Evolutionary conservation across 2,329 filamentous ascomycete genomes (phyloP), one percentile per base, ranked within the genome.

Genomic region (Teratosphaeriaceae sp.): DNA sequence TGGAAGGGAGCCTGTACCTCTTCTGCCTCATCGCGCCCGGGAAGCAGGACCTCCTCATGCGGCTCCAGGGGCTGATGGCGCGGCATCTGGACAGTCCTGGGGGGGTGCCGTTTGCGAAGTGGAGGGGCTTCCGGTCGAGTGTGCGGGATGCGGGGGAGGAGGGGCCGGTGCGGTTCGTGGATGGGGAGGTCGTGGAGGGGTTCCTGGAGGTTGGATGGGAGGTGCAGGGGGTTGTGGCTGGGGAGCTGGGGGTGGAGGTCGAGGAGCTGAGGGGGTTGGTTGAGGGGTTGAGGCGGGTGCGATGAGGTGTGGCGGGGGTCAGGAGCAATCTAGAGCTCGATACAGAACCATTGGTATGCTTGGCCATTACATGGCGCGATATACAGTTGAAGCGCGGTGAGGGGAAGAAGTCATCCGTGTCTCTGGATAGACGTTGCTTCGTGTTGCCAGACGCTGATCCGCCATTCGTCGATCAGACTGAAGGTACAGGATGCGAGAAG

Each of bases 1-100:
- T 89, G 37, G 90, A 97, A 62, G 92, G 92, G 20, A 84, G 84
- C 0, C 82, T 98, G 38, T 96, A 95, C 64, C 79, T 98, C 50
- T 90, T 92, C 56, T 88, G 85, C 1, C 77, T 84, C 5, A 88
- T 98, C 51, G 73, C 82, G 2, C 73, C 84, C 0, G 63, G 74
- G 3, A 79, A 85, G 41, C 83, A 88, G 58, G 84, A 94, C 53
- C 71, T 94, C 11, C 75, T 98, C 20, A 83, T 96, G 66, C 79
- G 79, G 1, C 79, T 98, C 42, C 92, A 98, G 62, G 68, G 71
- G 0, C 78, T 75, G 27, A 75, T 97, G 44, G 79, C 84, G 4
- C 70, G 74, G 3, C 71, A 78, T 5, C 73, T 95, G 21, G 68
- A 77, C 26, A 80, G 79, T 0, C 77, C 84, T 0, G 92, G 92